These are phyloP conservation scores for Staphylotrichum longicolle DNA, from an alignment of 495 filamentous ascomycete genomes.

Conservation along the genomic window DNA sequence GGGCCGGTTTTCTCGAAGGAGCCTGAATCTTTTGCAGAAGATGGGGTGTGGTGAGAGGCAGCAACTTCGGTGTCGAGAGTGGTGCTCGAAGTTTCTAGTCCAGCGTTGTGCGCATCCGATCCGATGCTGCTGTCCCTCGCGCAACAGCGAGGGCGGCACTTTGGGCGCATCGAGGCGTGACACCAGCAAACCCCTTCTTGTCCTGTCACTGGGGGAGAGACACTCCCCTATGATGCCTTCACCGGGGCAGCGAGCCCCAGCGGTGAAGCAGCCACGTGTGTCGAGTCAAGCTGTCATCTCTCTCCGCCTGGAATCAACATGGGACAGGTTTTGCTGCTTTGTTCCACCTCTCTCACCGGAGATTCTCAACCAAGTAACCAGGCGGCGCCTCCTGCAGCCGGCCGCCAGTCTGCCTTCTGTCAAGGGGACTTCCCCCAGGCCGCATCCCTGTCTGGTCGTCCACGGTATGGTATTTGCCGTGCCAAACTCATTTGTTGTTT, in stretches of 20 bases:
- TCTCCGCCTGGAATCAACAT: constrained; percentile 35
- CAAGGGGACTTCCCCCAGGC: constrained; percentile 46
- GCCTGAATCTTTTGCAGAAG: constrained; percentile 25
- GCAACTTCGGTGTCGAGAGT: constrained; percentile 6
- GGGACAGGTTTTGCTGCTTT: constrained; percentile 41
- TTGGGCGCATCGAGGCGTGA: constrained; percentile 5
- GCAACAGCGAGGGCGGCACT: constrained; percentile 6
- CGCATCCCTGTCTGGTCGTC: constrained; percentile 42
- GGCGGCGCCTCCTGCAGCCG: constrained; percentile 53
- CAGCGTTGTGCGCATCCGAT: not conserved
- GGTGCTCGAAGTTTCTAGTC: not conserved
- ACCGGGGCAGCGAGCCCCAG: constrained; percentile 19
- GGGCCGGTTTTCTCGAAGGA: constrained; percentile 37
- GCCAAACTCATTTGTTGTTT: constrained; percentile 50
- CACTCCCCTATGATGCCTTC: not conserved
- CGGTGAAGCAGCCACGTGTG: constrained; percentile 44
- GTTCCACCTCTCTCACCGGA: constrained; percentile 35
- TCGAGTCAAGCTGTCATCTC: constrained; percentile 47
- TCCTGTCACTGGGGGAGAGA: constrained; percentile 2
- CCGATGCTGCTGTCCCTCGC: not conserved
- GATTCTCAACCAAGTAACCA: constrained; percentile 37
- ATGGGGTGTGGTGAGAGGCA: not conserved
- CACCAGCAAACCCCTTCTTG: not conserved
- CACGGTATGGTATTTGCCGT: constrained; percentile 45
- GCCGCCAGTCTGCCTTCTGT: constrained; percentile 45